Evolutionary conservation across 805 yeast species (phyloP), one percentile per base, ranked within the genome.

Genomic region (Saccharomyces mikatae): DNA sequence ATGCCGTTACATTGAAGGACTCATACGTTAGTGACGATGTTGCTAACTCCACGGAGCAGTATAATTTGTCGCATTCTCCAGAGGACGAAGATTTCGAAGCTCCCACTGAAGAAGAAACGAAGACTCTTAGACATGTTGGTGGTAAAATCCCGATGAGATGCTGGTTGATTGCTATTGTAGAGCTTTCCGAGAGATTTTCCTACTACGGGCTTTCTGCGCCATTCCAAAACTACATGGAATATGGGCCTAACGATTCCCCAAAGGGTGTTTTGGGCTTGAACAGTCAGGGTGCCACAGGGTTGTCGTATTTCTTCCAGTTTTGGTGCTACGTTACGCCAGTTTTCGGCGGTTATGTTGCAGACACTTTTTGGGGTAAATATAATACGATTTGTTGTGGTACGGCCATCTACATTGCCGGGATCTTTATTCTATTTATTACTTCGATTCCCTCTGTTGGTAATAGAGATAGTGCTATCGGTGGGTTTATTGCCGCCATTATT

Each of bases 261-360:
- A 58, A 63, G 31, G 87, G 89, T 69, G 81, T 84, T 10, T 75
- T 87, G 56, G 77, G 78, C 49, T 74, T 84, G 61, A 83, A 84
- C 53, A 74, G 79, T 54, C 76, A 76, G 55, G 80, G 82, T 59
- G 89, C 94, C 29, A 82, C 87, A 41, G 90, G 87, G 31, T 75
- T 87, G 57, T 79, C 87, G 17, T 82, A 86, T 67, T 81, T 86
- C 63, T 82, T 86, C 76, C 89, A 85, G 66, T 87, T 87, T 67
- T 84, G 90, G 87, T 84, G 90, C 66, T 87, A 87, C 68, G 76
- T 86, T 49, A 85, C 92, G 47, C 96, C 96, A 30, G 75, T 87
- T 52, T 75, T 83, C 54, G 91, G 90, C 61, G 94, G 89, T 53
- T 80, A 82, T 70, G 62, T 86, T 28, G 83, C 94, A 53, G 96